Base-by-base conservation (phyloP, 352 stramenopile genomes). In the Phytophthora constricta region DNA sequence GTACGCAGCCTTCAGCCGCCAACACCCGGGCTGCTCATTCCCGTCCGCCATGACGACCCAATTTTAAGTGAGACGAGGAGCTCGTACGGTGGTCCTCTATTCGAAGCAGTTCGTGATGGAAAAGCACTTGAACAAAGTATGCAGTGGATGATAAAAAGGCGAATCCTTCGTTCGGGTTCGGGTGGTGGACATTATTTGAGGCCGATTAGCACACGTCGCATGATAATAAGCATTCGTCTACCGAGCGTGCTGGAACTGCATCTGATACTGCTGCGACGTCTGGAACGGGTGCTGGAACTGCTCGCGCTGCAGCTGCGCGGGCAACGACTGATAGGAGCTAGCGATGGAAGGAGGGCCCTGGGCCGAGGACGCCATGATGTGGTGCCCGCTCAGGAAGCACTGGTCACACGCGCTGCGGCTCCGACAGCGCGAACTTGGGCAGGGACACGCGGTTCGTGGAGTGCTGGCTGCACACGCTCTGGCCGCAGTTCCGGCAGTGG, bases 331-430 rank as follows among this genome's bases (percentile, higher is more conserved):
- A 69, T 77, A 75, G 3, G 74, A 79, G 58, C 72, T 72, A 60
- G 74, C 62, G 28, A 76, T 71, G 26, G 74, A 82, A 20, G 70
- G 74, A 43, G 74, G 66, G 17, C 64, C 69, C 10, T 52, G 17
- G 66, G 69, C 20, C 60, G 65, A 5, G 63, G 31, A 52, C 23
- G 72, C 47, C 55, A 84, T 79, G 42, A 89, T 78, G 50, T 91
- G 81, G 48, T 85, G 72, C 11, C 85, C 85, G 45, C 77, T 87
- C 23, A 93, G 48, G 43, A 93, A 93, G 65, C 86, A 93, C 60
- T 89, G 86, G 71, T 93, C 86, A 93, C 55, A 93, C 79, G 31
- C 86, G 86, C 68, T 92, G 86, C 37, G 83, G 80, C 62, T 93
- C 82, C 11, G 76, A 73, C 13, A 93, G 73, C 17, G 70, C 82